These are phyloP conservation scores for Claviceps paspali DNA, from an alignment of 2,329 filamentous ascomycete genomes.

Conservation along the genomic window DNA sequence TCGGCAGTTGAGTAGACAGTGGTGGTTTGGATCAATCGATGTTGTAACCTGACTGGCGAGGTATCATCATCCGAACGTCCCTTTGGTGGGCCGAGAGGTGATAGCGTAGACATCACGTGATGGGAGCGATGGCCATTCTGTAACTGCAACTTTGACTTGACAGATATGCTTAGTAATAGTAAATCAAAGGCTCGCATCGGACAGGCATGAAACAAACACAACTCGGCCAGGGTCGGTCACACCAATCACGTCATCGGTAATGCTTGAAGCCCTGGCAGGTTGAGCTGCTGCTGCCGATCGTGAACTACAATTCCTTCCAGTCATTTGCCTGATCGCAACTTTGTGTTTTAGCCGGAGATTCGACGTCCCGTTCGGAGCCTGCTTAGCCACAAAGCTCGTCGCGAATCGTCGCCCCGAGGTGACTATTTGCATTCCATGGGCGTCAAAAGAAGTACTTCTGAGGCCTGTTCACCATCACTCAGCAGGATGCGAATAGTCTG, in stretches of 20 bases:
- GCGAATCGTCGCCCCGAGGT: not conserved
- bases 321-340: too few relatives aligned
- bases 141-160: too few relatives aligned
- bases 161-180: not conserved
- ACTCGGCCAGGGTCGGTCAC: too few relatives aligned
- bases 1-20: not conserved
- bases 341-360: not conserved
- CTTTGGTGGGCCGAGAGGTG: not conserved
- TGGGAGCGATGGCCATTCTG: too few relatives aligned
- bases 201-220: too few relatives aligned
- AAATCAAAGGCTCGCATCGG: too few relatives aligned
- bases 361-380: too few relatives aligned
- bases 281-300: too few relatives aligned
- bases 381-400: not conserved
- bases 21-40: constrained; percentile 10
- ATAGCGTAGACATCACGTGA: not conserved
- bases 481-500: constrained; percentile 1
- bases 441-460: not conserved
- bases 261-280: too few relatives aligned
- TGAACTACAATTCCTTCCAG: too few relatives aligned
- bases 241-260: not conserved
- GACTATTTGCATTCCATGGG: not conserved
- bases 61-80: not conserved
- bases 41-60: constrained; percentile 1
- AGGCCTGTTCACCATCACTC: not conserved